Evolutionary conservation across 75 land plant species (phyloP), one percentile per base, ranked within the genome.

Genomic region (Sequoiadendron giganteum): DNA sequence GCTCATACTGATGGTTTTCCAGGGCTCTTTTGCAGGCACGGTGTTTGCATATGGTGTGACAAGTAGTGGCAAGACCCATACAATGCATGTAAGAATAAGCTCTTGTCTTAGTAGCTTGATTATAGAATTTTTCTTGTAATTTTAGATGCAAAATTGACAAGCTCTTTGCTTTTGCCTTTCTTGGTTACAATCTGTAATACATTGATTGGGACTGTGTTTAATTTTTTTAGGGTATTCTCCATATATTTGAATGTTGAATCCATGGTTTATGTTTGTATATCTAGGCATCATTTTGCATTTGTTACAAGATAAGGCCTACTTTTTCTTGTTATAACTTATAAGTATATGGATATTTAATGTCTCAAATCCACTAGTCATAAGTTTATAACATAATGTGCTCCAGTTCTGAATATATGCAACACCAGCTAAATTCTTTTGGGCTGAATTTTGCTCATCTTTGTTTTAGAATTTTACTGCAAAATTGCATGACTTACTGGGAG

Each of bases 1-100:
- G 48, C 48, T 45, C 32, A 45, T 45, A 45, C 54, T 82, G 36
- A 52, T 90, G 86, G 40, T 85, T 68, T 89, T 90, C 38, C 42
- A 42, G 68, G 54, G 13, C 18, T 89, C 28, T 38, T 89, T 84
- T 88, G 54, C 90, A 92, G 93, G 93, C 15, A 92, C 93, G 0
- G 93, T 92, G 15, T 92, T 92, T 88, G 93, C 93, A 47, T 92
- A 92, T 88, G 93, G 93, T 87, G 93, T 92, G 76, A 92, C 93
- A 40, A 91, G 93, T 78, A 92, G 93, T 91, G 93, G 93, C 34
- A 92, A 92, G 86, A 91, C 93, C 13, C 93, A 92, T 86, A 92
- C 93, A 32, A 92, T 92, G 93, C 93, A 91, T 87, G 93, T 92
- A 92, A 91, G 93, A 89, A 86, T 87, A 85, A 6, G 38, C 40